Evolutionary conservation across 2,329 filamentous ascomycete genomes (phyloP).

Genomic region (Monosporascus sp.): DNA sequence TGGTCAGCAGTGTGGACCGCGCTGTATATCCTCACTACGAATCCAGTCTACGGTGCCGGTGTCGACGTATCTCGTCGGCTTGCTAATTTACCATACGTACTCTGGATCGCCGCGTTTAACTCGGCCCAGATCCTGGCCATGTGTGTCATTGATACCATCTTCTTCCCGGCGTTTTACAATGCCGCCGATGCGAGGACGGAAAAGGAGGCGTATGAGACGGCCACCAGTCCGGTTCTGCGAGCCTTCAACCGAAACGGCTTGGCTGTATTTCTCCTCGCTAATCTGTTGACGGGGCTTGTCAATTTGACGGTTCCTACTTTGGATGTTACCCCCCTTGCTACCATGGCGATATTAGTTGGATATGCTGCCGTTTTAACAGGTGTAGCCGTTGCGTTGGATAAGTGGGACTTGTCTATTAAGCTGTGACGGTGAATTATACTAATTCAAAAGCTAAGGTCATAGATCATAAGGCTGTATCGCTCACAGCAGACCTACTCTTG

Average conservation of each 20-base stretch:
- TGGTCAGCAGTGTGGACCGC: constrained; percentile 64
- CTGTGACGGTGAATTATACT: constrained; percentile 36
- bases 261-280: constrained; percentile 78
- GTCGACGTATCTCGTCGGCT: constrained; percentile 79
- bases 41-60: constrained; percentile 63
- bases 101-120: constrained; percentile 94
- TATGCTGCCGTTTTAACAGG: constrained; percentile 66
- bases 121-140: constrained; percentile 74
- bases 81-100: constrained; percentile 87
- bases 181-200: constrained; percentile 52
- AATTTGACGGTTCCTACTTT: constrained; percentile 85
- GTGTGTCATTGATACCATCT: constrained; percentile 67
- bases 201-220: constrained; percentile 55
- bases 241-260: constrained; percentile 88
- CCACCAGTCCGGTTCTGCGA: constrained; percentile 75
- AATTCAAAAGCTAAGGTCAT: too few relatives aligned
- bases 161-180: constrained; percentile 69
- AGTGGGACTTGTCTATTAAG: constrained; percentile 64
- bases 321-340: constrained; percentile 55
- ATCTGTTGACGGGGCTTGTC: constrained; percentile 80
- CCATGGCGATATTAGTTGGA: constrained; percentile 68
- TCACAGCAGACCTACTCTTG: too few relatives aligned
- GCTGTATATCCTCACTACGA: constrained; percentile 65
- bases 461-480: too few relatives aligned
- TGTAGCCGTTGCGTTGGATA: constrained; percentile 62